Conservation (phyloP, 371 early-diverging fungal species). For the Rhizopus sp. region DNA sequence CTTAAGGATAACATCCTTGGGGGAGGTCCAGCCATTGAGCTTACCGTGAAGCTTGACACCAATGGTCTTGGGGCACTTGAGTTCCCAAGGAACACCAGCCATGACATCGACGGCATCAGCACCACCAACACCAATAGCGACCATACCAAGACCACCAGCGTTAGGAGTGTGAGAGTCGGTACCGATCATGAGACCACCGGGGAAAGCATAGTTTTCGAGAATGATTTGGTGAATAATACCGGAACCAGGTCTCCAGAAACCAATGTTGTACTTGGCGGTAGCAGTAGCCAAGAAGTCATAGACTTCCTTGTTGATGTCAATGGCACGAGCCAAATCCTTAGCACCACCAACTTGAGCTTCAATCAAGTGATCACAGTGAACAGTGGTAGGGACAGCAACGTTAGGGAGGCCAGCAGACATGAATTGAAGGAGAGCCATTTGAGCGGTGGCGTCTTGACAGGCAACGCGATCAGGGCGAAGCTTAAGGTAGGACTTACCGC, state of each 20-base stretch:
- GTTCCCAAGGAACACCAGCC: slow-evolving; percentile 98
- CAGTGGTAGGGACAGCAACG: slow-evolving; percentile 91
- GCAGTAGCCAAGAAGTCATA: slow-evolving; percentile 91
- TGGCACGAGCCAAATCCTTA: slow-evolving; percentile 85
- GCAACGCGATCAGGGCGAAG: slow-evolving; percentile 95
- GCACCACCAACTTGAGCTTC: slow-evolving; percentile 89
- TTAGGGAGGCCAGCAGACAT: slow-evolving; percentile 89
- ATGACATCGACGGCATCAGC: slow-evolving; percentile 98
- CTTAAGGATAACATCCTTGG: slow-evolving; percentile 92
- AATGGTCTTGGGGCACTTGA: slow-evolving; percentile 91
- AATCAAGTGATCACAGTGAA: slow-evolving; percentile 98
- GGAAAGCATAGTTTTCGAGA: slow-evolving; percentile 97
- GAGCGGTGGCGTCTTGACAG: slow-evolving; percentile 97
- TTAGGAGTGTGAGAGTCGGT: slow-evolving; percentile 92
- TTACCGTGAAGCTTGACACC: slow-evolving; percentile 91
- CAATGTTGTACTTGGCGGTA: slow-evolving; percentile 92
- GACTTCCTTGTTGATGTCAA: slow-evolving; percentile 91
- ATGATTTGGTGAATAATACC: slow-evolving; percentile 99
- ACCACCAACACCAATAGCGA: slow-evolving; percentile 96
- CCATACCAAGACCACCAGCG: slow-evolving; percentile 93
- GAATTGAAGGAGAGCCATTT: slow-evolving; percentile 97
- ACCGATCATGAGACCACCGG: slow-evolving; percentile 97
- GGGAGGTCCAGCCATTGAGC: slow-evolving; percentile 89
- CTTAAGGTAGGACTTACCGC: slow-evolving; percentile 90
- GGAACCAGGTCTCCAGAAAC: slow-evolving; percentile 97